These are phyloP conservation scores for Paragyromitra xinjiangensis DNA, from an alignment of 495 filamentous ascomycete genomes.

Conservation along the genomic window DNA sequence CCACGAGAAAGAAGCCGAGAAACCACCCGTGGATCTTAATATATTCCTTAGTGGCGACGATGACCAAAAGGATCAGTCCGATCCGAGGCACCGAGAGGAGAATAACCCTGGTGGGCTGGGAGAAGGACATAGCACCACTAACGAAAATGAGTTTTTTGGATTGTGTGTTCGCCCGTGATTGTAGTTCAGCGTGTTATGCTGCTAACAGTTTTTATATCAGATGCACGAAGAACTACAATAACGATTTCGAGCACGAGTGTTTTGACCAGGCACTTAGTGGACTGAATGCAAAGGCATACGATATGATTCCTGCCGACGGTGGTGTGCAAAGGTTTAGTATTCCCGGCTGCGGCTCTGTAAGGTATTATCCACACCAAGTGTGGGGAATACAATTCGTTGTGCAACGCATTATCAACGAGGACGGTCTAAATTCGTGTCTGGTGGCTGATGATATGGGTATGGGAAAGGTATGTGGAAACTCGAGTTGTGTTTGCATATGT, in stretches of 20 bases:
- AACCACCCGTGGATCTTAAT: background rate
- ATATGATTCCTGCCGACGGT: background rate
- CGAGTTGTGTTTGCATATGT: background rate
- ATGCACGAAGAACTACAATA: constrained; percentile 5
- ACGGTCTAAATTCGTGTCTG: background rate
- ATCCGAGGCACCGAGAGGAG: background rate
- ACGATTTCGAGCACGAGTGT: constrained; percentile 6
- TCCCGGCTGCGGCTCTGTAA: background rate
- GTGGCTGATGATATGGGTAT: constrained; percentile 6
- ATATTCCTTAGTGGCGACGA: background rate
- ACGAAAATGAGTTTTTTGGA: constrained; percentile 3
- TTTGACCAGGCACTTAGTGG: background rate
- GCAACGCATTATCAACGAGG: background rate
- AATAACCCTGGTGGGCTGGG: background rate
- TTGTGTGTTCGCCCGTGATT: constrained; percentile 2
- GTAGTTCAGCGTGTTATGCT: background rate
- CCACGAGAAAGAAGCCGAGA: background rate
- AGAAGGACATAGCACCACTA: background rate
- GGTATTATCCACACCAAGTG: background rate
- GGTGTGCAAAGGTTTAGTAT: constrained; percentile 1
- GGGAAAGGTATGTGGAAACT: background rate
- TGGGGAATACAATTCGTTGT: constrained; percentile 2
- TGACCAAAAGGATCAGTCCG: constrained; percentile 4
- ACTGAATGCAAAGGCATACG: background rate
- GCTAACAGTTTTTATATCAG: background rate